Percentiles rank a stretch among this genome's conserved stretches.
Evolutionary conservation across 345 rosid genomes (phyloP).

Genomic region (Rhodamnia rubescens): DNA sequence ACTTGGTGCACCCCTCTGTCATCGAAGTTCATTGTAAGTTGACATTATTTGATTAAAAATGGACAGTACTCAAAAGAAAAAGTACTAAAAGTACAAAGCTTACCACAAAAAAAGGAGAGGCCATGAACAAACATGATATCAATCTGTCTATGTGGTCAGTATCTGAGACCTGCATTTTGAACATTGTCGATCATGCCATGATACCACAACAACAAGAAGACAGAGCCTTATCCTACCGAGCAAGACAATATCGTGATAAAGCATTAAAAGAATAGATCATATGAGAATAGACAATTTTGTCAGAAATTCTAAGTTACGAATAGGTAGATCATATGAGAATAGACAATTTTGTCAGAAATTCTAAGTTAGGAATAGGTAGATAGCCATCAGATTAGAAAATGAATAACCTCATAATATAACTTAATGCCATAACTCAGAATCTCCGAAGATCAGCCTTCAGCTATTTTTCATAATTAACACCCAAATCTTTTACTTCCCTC

Average conservation of each 20-base stretch:
- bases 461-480: neutral
- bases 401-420: neutral
- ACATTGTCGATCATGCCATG: neutral
- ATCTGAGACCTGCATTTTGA: conserved; percentile 65
- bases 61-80: neutral
- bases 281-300: neutral
- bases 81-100: neutral
- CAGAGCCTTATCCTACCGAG: neutral
- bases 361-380: neutral
- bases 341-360: neutral
- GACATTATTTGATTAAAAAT: neutral
- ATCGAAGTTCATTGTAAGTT: neutral
- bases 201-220: neutral
- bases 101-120: conserved; percentile 95
- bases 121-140: conserved; percentile 88
- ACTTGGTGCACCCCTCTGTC: conserved; percentile 86
- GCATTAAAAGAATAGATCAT: neutral
- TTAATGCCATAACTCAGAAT: neutral
- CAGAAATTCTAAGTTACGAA: neutral
- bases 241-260: neutral
- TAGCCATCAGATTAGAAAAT: neutral
- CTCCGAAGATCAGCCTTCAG: neutral
- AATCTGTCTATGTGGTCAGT: conserved; percentile 89
- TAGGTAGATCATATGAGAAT: neutral
- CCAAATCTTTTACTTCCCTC: neutral